These are phyloP conservation scores for Blumeriella jaapii DNA, from an alignment of 2,329 filamentous ascomycete genomes.

Conservation along the genomic window DNA sequence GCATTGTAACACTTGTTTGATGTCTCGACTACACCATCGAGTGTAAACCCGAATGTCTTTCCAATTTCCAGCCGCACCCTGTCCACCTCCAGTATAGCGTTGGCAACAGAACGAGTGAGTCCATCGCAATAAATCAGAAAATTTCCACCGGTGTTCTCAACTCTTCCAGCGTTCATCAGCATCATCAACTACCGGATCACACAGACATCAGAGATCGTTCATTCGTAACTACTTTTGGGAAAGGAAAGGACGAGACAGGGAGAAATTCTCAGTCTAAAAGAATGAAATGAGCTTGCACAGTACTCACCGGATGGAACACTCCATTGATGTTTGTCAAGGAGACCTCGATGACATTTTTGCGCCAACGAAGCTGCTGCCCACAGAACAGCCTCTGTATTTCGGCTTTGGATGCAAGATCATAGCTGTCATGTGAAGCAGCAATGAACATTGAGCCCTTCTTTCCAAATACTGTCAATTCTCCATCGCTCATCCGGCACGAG, in stretches of 20 bases:
- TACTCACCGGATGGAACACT: slow-evolving; percentile 14
- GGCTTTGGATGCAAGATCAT: background rate
- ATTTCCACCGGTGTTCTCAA: slow-evolving; percentile 7
- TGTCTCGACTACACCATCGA: slow-evolving; percentile 5
- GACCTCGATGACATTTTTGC: slow-evolving; percentile 10
- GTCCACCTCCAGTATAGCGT: slow-evolving; percentile 9
- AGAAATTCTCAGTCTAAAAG: too few relatives aligned
- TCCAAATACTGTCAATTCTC: slow-evolving; percentile 5
- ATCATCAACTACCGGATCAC: too few relatives aligned
- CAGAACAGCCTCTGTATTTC: slow-evolving; percentile 6
- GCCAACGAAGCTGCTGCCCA: slow-evolving; percentile 7
- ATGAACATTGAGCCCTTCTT: slow-evolving; percentile 6
- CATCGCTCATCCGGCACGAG: slow-evolving; percentile 7
- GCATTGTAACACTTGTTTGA: slow-evolving; percentile 9
- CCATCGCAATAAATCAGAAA: slow-evolving; percentile 9
- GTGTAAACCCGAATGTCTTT: slow-evolving; percentile 4
- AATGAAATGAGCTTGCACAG: too few relatives aligned
- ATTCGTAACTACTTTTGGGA: too few relatives aligned
- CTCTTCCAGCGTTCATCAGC: slow-evolving; percentile 13
- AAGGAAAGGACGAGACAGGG: too few relatives aligned
- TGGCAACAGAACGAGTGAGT: slow-evolving; percentile 9
- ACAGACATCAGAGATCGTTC: too few relatives aligned
- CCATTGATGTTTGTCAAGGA: slow-evolving; percentile 13
- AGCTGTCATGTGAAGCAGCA: background rate
- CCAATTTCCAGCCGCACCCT: slow-evolving; percentile 7